Conservation (phyloP, 2,329 filamentous ascomycete genomes). For the Scedosporium minutisporum region DNA sequence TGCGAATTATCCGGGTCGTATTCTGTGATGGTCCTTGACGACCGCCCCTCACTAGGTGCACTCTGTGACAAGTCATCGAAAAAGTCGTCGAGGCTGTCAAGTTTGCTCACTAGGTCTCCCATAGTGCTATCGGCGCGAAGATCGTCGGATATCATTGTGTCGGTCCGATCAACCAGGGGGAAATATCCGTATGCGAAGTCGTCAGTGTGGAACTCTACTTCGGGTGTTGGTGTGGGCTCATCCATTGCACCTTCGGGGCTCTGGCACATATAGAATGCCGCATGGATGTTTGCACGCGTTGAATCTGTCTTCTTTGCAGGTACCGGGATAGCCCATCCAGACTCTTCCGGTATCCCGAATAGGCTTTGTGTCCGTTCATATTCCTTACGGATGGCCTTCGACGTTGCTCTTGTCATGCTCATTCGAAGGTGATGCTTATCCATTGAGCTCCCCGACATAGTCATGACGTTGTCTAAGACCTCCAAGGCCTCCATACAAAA, state of each 20-base stretch:
- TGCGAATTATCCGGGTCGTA: slow-evolving; percentile 59
- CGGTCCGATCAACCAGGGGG: slow-evolving; percentile 60
- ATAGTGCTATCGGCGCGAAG: slow-evolving; percentile 61
- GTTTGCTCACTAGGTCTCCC: slow-evolving; percentile 71
- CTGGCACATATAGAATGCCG: slow-evolving; percentile 90
- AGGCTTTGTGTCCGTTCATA: slow-evolving; percentile 90
- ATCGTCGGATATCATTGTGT: slow-evolving; percentile 90
- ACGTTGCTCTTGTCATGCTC: slow-evolving; percentile 92
- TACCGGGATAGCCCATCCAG: slow-evolving; percentile 91
- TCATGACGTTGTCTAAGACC: slow-evolving; percentile 91
- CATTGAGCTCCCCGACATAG: slow-evolving; percentile 82
- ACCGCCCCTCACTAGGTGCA: slow-evolving; percentile 46
- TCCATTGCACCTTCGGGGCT: slow-evolving; percentile 48
- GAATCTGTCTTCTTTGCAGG: slow-evolving; percentile 81
- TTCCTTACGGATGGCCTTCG: slow-evolving; percentile 79
- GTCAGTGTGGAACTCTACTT: slow-evolving; percentile 87
- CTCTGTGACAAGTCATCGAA: slow-evolving; percentile 59
- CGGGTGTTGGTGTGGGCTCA: slow-evolving; percentile 62
- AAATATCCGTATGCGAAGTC: slow-evolving; percentile 78
- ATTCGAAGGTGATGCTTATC: slow-evolving; percentile 92
- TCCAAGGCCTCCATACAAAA: slow-evolving; percentile 87
- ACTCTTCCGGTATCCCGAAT: slow-evolving; percentile 92
- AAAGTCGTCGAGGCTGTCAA: slow-evolving; percentile 74
- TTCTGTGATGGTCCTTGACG: slow-evolving; percentile 54
- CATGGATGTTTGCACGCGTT: slow-evolving; percentile 86